Percentiles rank a stretch among this genome's conserved stretches.
Evolutionary conservation across 2,329 filamentous ascomycete genomes (phyloP).

Genomic region (Aspergillus ustus): DNA sequence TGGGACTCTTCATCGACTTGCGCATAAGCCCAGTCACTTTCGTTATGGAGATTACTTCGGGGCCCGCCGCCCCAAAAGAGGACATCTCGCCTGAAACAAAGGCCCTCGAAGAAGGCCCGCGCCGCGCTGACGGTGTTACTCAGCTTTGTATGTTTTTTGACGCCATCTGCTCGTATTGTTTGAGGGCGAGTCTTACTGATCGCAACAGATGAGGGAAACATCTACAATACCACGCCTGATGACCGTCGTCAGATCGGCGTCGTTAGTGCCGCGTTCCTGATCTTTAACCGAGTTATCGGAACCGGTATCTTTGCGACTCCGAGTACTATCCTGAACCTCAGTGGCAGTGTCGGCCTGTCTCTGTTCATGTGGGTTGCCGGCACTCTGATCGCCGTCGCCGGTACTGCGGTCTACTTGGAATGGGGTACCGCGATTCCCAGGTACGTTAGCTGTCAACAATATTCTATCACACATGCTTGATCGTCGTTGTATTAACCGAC

Average conservation of each 20-base stretch:
- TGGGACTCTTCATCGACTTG: neutral
- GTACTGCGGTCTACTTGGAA: constrained; percentile 52
- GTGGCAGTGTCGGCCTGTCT: constrained; percentile 52
- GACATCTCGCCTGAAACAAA: constrained; percentile 28
- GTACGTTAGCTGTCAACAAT: constrained; percentile 31
- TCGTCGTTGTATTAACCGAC: constrained; percentile 17
- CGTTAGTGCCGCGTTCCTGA: constrained; percentile 50
- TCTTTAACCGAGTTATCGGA: constrained; percentile 55
- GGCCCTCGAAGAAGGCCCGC: constrained; percentile 28
- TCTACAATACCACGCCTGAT: constrained; percentile 41
- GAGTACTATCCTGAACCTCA: constrained; percentile 49
- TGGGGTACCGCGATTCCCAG: constrained; percentile 55
- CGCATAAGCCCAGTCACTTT: neutral
- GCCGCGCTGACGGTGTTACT: constrained; percentile 38
- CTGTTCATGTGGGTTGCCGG: constrained; percentile 57
- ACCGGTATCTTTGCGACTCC: constrained; percentile 58
- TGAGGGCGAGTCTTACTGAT: constrained; percentile 15
- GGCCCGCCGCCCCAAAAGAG: constrained; percentile 24
- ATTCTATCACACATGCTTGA: neutral
- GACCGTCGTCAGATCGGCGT: constrained; percentile 46
- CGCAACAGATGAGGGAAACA: constrained; percentile 40
- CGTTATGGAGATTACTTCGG: constrained; percentile 16
- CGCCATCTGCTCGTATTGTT: neutral
- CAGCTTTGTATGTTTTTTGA: constrained; percentile 35
- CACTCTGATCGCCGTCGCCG: constrained; percentile 53